Evolutionary conservation across 768 basidiomycete species (phyloP).

Genomic region (Amanita inopinata): DNA sequence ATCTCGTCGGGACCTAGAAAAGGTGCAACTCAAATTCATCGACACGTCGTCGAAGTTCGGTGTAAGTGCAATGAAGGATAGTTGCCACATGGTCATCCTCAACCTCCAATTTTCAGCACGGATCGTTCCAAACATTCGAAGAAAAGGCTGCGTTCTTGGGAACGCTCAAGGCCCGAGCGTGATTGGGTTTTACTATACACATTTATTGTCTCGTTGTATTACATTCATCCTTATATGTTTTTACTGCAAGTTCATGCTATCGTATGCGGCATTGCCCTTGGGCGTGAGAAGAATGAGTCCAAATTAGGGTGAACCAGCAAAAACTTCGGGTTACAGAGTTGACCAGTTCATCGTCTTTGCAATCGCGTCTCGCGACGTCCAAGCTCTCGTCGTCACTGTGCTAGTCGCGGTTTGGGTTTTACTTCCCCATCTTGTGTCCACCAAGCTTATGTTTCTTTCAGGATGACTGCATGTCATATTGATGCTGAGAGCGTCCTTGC

Average conservation of each 20-base stretch:
- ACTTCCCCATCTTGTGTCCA: background rate
- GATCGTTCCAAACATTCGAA: constrained; percentile 93
- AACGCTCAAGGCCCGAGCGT: constrained; percentile 78
- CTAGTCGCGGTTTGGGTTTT: constrained; percentile 37
- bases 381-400: constrained; percentile 14
- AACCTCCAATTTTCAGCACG: constrained; percentile 47
- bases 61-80: constrained; percentile 35
- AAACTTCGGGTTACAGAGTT: background rate
- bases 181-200: constrained; percentile 35
- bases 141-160: constrained; percentile 95
- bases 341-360: background rate
- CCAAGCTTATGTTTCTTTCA: constrained; percentile 17
- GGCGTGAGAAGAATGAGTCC: constrained; percentile 5
- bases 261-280: no score
- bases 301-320: constrained; percentile 3
- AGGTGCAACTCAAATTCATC: constrained; percentile 97
- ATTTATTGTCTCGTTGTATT: constrained; percentile 28
- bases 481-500: constrained; percentile 81
- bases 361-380: constrained; percentile 4
- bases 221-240: constrained; percentile 34
- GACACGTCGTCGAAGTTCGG: constrained; percentile 97
- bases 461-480: constrained; percentile 69
- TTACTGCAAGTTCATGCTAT: constrained; percentile 6
- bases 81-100: background rate
- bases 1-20: constrained; percentile 92